Conservation (phyloP, 768 basidiomycete species). For the Tricholoma terreum region DNA sequence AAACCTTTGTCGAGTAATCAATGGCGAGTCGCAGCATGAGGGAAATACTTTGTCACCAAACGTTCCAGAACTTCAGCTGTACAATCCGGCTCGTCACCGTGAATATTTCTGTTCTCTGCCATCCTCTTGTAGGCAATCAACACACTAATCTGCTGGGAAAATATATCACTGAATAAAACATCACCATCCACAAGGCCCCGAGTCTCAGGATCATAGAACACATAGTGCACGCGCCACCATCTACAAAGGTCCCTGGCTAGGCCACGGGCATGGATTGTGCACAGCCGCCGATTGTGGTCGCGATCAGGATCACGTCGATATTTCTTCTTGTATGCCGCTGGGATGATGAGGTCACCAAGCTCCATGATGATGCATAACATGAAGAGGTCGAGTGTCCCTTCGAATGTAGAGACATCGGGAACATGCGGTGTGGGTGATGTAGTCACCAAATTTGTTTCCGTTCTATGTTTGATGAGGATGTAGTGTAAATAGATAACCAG, state of each 20-base stretch:
- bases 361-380: background rate
- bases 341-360: background rate
- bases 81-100: background rate
- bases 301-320: background rate
- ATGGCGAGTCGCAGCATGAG: background rate
- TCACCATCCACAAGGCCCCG: background rate
- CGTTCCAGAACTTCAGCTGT: background rate
- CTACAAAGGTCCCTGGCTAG: background rate
- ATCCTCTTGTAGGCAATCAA: background rate
- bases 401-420: background rate
- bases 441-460: background rate
- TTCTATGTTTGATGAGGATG: background rate
- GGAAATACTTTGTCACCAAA: background rate
- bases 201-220: background rate
- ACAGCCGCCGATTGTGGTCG: background rate
- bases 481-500: background rate
- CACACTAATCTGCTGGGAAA: background rate
- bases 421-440: background rate
- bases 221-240: background rate
- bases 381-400: background rate
- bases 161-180: background rate
- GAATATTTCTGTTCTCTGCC: background rate
- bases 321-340: background rate
- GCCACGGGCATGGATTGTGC: background rate
- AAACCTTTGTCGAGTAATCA: background rate